These are phyloP conservation scores for Fusarium pseudoanthophilum DNA, from an alignment of 2,329 filamentous ascomycete species.

Conservation along the genomic window DNA sequence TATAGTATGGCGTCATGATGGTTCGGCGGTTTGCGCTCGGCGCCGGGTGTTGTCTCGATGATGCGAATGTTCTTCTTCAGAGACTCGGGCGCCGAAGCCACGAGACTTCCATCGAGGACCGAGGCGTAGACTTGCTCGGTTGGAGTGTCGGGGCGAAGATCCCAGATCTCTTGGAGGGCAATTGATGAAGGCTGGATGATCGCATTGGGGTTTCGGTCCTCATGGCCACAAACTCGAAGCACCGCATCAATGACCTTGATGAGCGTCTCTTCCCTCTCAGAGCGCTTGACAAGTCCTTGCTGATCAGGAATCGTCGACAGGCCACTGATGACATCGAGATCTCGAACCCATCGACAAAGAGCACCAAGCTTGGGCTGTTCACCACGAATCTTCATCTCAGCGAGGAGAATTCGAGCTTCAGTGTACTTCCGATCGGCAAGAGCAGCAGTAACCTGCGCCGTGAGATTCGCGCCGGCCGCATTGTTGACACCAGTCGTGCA, in stretches of 20 bases:
- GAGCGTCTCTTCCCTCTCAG: constrained; percentile 62
- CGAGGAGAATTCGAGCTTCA: constrained; percentile 72
- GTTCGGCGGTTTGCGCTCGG: constrained; percentile 73
- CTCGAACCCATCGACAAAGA: constrained; percentile 77
- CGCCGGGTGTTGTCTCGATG: constrained; percentile 70
- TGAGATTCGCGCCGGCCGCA: constrained; percentile 69
- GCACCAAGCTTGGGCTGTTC: constrained; percentile 75
- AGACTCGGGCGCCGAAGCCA: constrained; percentile 52
- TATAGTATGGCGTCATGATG: constrained; percentile 74
- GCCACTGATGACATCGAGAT: constrained; percentile 75
- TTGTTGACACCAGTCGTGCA: constrained; percentile 75
- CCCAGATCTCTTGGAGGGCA: constrained; percentile 69
- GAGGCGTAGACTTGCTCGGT: constrained; percentile 63
- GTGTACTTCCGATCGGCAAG: constrained; percentile 72
- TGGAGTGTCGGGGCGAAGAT: constrained; percentile 59
- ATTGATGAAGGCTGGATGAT: constrained; percentile 55
- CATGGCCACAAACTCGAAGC: constrained; percentile 70
- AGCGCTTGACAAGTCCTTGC: constrained; percentile 51
- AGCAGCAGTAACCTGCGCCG: constrained; percentile 72
- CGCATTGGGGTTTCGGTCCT: constrained; percentile 59
- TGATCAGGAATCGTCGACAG: constrained; percentile 66
- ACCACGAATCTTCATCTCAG: constrained; percentile 75
- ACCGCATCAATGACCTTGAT: constrained; percentile 72
- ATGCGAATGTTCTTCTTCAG: constrained; percentile 60
- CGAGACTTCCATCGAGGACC: constrained; percentile 67